Conservation (phyloP, 805 yeast genomes). For the Candida pseudoglaebosa region DNA sequence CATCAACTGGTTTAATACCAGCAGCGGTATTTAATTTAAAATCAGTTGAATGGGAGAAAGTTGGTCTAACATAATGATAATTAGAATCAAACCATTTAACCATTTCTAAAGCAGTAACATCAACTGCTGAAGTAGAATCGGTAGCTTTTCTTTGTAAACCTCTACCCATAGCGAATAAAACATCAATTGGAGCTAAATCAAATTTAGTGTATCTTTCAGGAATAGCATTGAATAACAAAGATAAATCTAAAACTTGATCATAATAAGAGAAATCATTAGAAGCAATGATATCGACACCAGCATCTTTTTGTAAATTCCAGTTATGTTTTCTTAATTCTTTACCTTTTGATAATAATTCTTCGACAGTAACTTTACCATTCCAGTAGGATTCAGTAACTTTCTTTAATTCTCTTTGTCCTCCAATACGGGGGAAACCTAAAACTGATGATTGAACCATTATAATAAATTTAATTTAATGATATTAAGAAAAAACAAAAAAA, state of each 20-base stretch:
- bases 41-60: slow-evolving; percentile 90
- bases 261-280: slow-evolving; percentile 98
- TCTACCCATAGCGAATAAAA: slow-evolving; percentile 98
- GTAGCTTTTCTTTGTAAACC: slow-evolving; percentile 98
- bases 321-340: slow-evolving; percentile 91
- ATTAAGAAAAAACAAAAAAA: not conserved
- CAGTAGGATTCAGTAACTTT: slow-evolving; percentile 99
- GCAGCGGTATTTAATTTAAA: slow-evolving; percentile 76
- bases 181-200: slow-evolving; percentile 84
- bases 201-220: slow-evolving; percentile 96
- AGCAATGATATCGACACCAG: slow-evolving; percentile 96
- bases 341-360: slow-evolving; percentile 87
- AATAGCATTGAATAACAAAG: slow-evolving; percentile 88
- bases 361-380: slow-evolving; percentile 87
- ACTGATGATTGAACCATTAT: slow-evolving; percentile 95
- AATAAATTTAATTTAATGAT: not conserved
- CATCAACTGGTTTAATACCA: slow-evolving; percentile 94
- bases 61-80: slow-evolving; percentile 99
- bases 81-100: slow-evolving; percentile 99
- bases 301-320: slow-evolving; percentile 97
- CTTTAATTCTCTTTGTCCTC: slow-evolving; percentile 98
- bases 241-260: slow-evolving; percentile 94
- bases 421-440: slow-evolving; percentile 99
- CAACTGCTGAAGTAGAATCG: slow-evolving; percentile 82
- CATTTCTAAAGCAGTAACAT: slow-evolving; percentile 98